These are phyloP conservation scores for Cucurbita moschata DNA, from an alignment of 306 rosid species.

Conservation along the genomic window DNA sequence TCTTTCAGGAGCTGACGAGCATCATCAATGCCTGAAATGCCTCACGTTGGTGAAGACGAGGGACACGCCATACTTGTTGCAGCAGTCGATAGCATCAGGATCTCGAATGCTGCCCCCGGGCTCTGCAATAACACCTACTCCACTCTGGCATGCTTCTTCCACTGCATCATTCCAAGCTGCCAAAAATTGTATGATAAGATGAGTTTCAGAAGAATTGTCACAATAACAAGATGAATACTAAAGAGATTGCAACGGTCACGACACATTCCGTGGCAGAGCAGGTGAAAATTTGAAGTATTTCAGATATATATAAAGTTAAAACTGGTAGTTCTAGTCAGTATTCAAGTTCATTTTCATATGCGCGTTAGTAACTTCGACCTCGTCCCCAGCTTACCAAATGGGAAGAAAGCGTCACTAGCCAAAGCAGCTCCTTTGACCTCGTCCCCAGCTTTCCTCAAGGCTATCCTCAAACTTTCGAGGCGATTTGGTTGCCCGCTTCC, in stretches of 20 bases:
- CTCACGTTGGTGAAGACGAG: conserved; percentile 70
- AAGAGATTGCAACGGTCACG: neutral
- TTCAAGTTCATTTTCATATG: neutral
- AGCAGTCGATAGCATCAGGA: conserved; percentile 71
- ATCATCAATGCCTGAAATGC: conserved; percentile 68
- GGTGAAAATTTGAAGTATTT: neutral
- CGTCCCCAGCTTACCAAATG: conserved; percentile 44
- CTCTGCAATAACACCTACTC: conserved; percentile 58
- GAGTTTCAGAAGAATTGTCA: neutral
- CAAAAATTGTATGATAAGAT: neutral
- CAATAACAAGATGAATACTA: neutral
- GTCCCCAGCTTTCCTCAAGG: conserved; percentile 77
- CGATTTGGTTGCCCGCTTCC: conserved; percentile 98
- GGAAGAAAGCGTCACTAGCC: conserved; percentile 97
- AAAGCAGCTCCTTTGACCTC: conserved; percentile 84
- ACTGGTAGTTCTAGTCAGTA: neutral
- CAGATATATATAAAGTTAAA: neutral
- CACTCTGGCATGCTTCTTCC: conserved; percentile 83
- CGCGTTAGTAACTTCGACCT: neutral
- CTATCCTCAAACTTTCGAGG: conserved; percentile 70
- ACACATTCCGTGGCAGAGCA: neutral
- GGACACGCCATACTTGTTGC: conserved; percentile 73
- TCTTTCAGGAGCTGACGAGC: neutral
- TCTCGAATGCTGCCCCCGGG: conserved; percentile 91
- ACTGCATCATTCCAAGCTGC: conserved; percentile 96